These are phyloP conservation scores for Penicillium sp. DNA, from an alignment of 2,329 filamentous ascomycete genomes.

Conservation along the genomic window DNA sequence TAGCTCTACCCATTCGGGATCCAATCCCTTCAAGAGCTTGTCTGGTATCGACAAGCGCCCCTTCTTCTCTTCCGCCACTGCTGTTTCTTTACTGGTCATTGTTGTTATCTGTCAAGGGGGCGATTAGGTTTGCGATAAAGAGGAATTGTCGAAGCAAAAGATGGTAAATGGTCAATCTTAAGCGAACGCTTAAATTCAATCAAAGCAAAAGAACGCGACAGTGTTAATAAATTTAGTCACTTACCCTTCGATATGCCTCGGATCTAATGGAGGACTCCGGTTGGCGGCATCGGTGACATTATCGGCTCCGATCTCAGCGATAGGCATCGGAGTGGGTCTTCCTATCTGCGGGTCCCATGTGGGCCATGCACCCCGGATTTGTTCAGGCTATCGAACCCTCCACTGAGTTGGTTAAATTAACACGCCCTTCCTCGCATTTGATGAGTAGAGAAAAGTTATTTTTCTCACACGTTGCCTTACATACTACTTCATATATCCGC, in stretches of 20 bases:
- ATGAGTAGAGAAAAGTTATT: too few relatives aligned
- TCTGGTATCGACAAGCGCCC: constrained; percentile 11
- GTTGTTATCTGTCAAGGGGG: not conserved
- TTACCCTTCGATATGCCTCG: not conserved
- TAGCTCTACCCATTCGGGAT: constrained; percentile 29
- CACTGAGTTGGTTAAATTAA: not conserved
- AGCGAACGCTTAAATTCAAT: not conserved
- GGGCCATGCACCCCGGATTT: not conserved
- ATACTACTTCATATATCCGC: not conserved
- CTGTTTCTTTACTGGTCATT: not conserved
- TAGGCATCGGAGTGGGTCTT: not conserved
- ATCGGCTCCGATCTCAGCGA: not conserved
- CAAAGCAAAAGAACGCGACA: not conserved
- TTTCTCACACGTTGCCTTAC: too few relatives aligned
- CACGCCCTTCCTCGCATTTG: not conserved
- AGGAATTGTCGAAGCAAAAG: not conserved
- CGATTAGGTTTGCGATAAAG: not conserved
- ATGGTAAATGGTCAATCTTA: not conserved
- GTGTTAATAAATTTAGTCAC: not conserved
- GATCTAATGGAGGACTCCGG: constrained; percentile 1
- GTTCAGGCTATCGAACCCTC: not conserved
- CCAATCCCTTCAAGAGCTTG: constrained; percentile 21
- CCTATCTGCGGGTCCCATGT: constrained; percentile 1
- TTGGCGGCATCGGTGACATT: constrained; percentile 13
- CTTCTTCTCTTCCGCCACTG: not conserved